A percentile compares a stretch with the other conserved stretches of the same genome.
These are phyloP conservation scores for Zoysia matrella DNA, from an alignment of 202 grass and related monocot genomes.

Conservation along the genomic window DNA sequence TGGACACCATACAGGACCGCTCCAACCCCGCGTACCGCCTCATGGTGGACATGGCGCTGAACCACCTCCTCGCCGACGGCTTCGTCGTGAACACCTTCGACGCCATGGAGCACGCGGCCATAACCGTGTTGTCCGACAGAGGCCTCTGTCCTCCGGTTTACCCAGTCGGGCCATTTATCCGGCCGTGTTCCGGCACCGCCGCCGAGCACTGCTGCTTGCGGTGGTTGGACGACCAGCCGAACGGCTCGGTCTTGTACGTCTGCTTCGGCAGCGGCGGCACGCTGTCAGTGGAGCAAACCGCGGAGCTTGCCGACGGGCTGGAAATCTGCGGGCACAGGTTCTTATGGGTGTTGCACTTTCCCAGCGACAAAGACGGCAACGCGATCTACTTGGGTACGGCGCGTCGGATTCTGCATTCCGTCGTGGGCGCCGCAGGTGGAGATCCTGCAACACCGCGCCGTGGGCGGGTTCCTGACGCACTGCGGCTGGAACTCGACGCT, in stretches of 20 bases:
- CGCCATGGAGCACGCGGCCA: constrained; percentile 46
- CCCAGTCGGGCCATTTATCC: constrained; percentile 51
- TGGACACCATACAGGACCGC: constrained; percentile 32
- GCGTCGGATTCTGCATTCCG: constrained; percentile 38
- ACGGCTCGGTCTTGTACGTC: constrained; percentile 57
- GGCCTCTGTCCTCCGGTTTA: constrained; percentile 36
- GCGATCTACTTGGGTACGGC: constrained; percentile 15
- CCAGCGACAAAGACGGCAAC: constrained; percentile 37
- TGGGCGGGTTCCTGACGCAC: constrained; percentile 63
- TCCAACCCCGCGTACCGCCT: constrained; percentile 37
- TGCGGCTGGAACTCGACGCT: constrained; percentile 76
- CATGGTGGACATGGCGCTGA: neutral
- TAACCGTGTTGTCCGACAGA: neutral
- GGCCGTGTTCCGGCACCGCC: neutral
- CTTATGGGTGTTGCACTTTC: constrained; percentile 56
- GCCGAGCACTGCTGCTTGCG: constrained; percentile 27
- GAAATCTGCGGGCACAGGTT: constrained; percentile 61
- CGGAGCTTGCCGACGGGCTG: constrained; percentile 66
- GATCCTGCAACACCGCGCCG: constrained; percentile 43
- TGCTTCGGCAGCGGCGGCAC: constrained; percentile 59
- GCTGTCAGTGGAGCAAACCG: constrained; percentile 53
- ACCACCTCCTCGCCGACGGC: constrained; percentile 41
- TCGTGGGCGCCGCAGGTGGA: constrained; percentile 56
- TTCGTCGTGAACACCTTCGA: constrained; percentile 69
- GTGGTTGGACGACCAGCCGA: constrained; percentile 67